phyloP scores from a whole-genome alignment of 1,139 yeast species.

The Entelexis paramagnoliae region DNA sequence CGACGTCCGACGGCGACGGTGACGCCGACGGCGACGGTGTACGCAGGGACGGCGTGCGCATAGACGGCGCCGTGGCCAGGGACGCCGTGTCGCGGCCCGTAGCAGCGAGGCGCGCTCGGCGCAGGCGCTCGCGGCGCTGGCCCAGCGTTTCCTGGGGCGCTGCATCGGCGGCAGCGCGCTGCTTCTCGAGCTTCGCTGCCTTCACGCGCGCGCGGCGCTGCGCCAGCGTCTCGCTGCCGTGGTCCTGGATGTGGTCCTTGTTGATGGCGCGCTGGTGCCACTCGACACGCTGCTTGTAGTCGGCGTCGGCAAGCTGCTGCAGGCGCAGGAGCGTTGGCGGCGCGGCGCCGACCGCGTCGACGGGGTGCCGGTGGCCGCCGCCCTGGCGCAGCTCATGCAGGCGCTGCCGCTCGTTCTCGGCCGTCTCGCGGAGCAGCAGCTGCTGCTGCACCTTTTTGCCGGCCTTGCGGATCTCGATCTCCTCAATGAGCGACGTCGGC shows the following conservation, averaged over 20 bases:
- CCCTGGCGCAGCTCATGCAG: slow-evolving; percentile 10
- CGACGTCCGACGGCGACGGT: too few species aligned
- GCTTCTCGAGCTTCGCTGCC: slow-evolving; percentile 13
- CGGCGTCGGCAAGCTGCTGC: slow-evolving; percentile 30
- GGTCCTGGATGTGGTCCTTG: slow-evolving; percentile 19
- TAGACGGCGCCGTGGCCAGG: not conserved
- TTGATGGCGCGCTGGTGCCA: slow-evolving; percentile 23
- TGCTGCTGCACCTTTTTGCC: slow-evolving; percentile 28
- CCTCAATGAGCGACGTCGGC: slow-evolving; percentile 32
- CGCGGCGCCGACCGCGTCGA: slow-evolving; percentile 25
- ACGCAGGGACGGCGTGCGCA: not conserved
- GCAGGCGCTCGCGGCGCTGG: slow-evolving; percentile 29
- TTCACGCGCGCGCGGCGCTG: slow-evolving; percentile 28
- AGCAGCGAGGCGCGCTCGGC: not conserved
- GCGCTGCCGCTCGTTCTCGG: slow-evolving; percentile 22
- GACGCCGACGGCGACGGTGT: not conserved
- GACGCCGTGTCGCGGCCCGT: not conserved
- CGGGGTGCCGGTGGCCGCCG: slow-evolving; percentile 26
- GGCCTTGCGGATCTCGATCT: slow-evolving; percentile 33
- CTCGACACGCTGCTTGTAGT: slow-evolving; percentile 28
- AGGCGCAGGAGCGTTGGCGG: slow-evolving; percentile 30
- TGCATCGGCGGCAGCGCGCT: not conserved
- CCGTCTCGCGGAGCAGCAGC: slow-evolving; percentile 26
- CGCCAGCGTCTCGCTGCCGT: slow-evolving; percentile 28
- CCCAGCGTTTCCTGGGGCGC: slow-evolving; percentile 28